Evolutionary conservation across 768 basidiomycete genomes (phyloP), one percentile per base, ranked within the genome.

Genomic region (Russula dissimulans): DNA sequence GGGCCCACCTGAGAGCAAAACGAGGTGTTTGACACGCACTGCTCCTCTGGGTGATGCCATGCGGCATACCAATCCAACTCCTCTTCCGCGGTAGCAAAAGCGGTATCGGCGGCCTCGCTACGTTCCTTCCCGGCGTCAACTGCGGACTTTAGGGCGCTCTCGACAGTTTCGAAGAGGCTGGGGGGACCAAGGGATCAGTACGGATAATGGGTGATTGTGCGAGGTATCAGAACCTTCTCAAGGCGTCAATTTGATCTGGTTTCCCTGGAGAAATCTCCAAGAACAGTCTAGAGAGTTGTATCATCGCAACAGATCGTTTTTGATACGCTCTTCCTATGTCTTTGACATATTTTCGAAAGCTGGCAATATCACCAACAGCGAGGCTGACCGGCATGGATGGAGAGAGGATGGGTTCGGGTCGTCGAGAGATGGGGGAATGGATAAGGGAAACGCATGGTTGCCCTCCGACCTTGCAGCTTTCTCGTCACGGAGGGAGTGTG

Each of bases 291-390:
- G 56, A 62, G n/a, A 62, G 56, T 29, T 62, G 61, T 34, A 62
- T 62, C 61, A 62, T 62, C 3, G 61, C 61, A 46, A 62, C 45
- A 15, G 61, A 62, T 26, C 61, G 61, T 44, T 62, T 62, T 18
- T 62, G 61, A 31, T 62, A 62, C 14, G 61, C 56, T 22, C 61
- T 46, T 53, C 61, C 61, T 1, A 62, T 62, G n/a, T 53, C 22
- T 34, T 62, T 62, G 51, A 62, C 46, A 51, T 62, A 54, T 42
- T 62, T 62, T 38, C 61, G 61, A 57, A 62, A 57, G 38, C 47
- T 54, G 46, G 51, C 47, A 45, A 57, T 43, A 44, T 62, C 61
- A 12, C 56, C 45, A 15, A 62, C 38, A 12, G 17, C 46, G 22
- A 62, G 55, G 43, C 56, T 18, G 56, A 62, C 56, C 18, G 61